A percentile compares a stretch with the other conserved stretches of the same genome.
phyloP scores from a whole-genome alignment of 176 grass and related monocot genomes.

The Triticum timopheevii region DNA sequence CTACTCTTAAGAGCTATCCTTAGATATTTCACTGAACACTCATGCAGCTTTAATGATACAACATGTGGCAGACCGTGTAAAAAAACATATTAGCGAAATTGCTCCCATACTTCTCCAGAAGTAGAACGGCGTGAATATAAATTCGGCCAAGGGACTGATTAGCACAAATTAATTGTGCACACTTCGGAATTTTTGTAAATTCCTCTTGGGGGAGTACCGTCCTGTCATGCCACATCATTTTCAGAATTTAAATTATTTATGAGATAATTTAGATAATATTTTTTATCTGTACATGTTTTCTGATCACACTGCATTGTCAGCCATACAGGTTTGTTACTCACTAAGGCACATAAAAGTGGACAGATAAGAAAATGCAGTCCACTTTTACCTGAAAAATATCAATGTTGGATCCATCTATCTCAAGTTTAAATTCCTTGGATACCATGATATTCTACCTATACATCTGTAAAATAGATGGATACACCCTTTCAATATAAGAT shows the following conservation, averaged over 20 bases:
- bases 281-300: neutral
- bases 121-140: neutral
- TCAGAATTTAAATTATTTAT: neutral
- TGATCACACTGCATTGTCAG: neutral
- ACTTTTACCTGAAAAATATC: constrained; percentile 65
- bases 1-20: neutral
- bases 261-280: neutral
- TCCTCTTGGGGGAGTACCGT: neutral
- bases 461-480: neutral
- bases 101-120: neutral
- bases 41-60: neutral
- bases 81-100: neutral
- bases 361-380: neutral
- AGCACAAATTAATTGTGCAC: neutral
- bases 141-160: neutral
- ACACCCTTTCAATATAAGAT: neutral
- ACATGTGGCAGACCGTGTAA: neutral
- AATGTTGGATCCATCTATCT: constrained; percentile 69
- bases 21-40: neutral
- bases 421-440: constrained; percentile 65
- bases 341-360: neutral
- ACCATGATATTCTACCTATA: constrained; percentile 71
- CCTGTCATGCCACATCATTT: neutral
- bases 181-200: neutral
- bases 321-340: neutral